Conservation (phyloP, 1,139 yeast genomes). For the Debaryomyces nepalensis region DNA sequence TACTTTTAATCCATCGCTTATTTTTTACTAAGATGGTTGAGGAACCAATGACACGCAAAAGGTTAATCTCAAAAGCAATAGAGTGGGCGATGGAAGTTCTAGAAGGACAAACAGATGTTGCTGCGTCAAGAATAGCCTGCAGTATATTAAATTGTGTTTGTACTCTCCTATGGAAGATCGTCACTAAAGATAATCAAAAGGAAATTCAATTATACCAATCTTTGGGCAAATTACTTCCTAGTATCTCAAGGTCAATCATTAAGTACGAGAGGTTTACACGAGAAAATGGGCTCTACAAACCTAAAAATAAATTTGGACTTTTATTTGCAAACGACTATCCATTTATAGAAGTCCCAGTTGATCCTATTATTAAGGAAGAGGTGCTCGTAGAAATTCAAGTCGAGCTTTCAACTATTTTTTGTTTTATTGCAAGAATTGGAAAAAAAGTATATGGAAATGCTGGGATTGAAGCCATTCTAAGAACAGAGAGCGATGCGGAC, state of each 20-base stretch:
- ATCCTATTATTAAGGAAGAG: constrained; percentile 74
- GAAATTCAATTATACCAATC: constrained; percentile 48
- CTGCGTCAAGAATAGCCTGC: constrained; percentile 65
- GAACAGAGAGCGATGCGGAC: constrained; percentile 32
- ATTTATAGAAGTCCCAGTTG: constrained; percentile 67
- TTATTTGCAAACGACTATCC: constrained; percentile 78
- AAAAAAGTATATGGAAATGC: constrained; percentile 51
- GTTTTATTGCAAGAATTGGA: constrained; percentile 60
- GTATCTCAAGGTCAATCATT: constrained; percentile 54
- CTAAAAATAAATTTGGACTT: constrained; percentile 65
- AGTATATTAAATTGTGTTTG: constrained; percentile 59
- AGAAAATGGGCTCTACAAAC: constrained; percentile 54
- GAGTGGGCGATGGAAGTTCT: constrained; percentile 69
- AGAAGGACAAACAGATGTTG: constrained; percentile 55
- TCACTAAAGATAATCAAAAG: constrained; percentile 27
- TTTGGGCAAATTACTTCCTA: constrained; percentile 55
- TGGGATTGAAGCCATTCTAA: constrained; percentile 40
- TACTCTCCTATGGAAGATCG: constrained; percentile 39
- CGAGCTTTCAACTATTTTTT: constrained; percentile 66
- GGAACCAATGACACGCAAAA: constrained; percentile 40
- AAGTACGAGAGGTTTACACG: constrained; percentile 59
- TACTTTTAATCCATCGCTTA: constrained; percentile 62
- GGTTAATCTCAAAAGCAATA: constrained; percentile 55
- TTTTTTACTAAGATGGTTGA: constrained; percentile 53
- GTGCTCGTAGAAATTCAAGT: constrained; percentile 71